Conservation (phyloP, 345 rosid species). For the Melaleuca quinquenervia region DNA sequence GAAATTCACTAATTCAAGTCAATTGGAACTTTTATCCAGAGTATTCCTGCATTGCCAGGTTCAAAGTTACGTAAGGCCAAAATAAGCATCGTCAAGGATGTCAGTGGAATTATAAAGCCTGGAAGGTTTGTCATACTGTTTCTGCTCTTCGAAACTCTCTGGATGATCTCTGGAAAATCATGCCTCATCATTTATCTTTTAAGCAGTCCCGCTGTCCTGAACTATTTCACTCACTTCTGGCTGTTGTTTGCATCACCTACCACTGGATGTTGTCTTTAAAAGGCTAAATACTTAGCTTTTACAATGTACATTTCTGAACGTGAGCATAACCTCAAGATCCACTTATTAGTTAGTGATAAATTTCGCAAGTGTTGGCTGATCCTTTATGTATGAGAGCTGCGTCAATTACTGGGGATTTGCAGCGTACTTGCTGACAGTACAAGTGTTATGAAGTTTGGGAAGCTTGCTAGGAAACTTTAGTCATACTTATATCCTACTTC, state of each 20-base stretch:
- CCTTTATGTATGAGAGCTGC: background rate
- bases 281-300: background rate
- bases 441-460: background rate
- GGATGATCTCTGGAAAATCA: background rate
- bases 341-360: background rate
- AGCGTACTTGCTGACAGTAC: background rate
- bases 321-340: background rate
- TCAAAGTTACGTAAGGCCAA: slow-evolving; percentile 28
- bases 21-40: slow-evolving; percentile 20
- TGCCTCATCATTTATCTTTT: background rate
- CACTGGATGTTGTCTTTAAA: background rate
- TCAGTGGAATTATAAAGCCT: slow-evolving; percentile 48
- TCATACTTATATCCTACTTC: background rate
- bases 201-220: background rate
- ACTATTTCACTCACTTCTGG: background rate
- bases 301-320: background rate
- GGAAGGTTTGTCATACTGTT: slow-evolving; percentile 31
- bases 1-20: background rate
- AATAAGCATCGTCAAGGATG: slow-evolving; percentile 38
- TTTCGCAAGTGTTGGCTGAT: background rate
- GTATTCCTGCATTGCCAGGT: slow-evolving; percentile 20
- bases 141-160: background rate
- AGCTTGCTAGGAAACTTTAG: background rate
- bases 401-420: background rate
- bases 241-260: background rate